phyloP scores from a whole-genome alignment of 176 grass and related monocot species.

The Hyparrhenia diplandra region DNA sequence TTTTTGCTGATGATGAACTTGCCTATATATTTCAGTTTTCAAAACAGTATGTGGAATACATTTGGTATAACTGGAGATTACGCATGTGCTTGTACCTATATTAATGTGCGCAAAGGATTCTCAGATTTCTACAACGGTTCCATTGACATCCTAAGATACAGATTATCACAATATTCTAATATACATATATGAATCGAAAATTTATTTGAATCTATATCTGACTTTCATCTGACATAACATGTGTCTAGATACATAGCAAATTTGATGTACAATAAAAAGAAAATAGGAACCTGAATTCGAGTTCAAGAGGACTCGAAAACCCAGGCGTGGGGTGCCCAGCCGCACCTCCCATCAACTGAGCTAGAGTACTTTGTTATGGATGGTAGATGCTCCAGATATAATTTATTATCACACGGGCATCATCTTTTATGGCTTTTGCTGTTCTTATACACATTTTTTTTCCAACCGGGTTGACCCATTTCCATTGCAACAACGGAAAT shows the following conservation, averaged over 20 bases:
- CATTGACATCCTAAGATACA: background rate
- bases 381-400: background rate
- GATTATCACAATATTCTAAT: background rate
- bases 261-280: background rate
- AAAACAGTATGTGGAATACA: conserved; percentile 9
- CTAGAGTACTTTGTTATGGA: background rate
- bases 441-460: background rate
- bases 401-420: background rate
- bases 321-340: background rate
- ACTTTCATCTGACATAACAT: background rate
- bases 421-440: background rate
- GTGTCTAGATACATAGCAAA: too few relatives aligned
- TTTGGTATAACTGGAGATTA: background rate
- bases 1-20: background rate
- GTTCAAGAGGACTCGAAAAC: background rate
- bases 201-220: background rate
- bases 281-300: background rate
- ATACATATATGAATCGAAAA: background rate
- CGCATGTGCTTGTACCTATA: background rate
- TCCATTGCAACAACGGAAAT: too few relatives aligned
- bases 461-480: too few relatives aligned
- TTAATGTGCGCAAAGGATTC: background rate
- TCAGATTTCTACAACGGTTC: background rate
- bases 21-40: background rate
- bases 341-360: background rate